Evolutionary conservation across 495 filamentous ascomycete species (phyloP), one percentile per base, ranked within the genome.

Genomic region (Penicillium samsonianum): DNA sequence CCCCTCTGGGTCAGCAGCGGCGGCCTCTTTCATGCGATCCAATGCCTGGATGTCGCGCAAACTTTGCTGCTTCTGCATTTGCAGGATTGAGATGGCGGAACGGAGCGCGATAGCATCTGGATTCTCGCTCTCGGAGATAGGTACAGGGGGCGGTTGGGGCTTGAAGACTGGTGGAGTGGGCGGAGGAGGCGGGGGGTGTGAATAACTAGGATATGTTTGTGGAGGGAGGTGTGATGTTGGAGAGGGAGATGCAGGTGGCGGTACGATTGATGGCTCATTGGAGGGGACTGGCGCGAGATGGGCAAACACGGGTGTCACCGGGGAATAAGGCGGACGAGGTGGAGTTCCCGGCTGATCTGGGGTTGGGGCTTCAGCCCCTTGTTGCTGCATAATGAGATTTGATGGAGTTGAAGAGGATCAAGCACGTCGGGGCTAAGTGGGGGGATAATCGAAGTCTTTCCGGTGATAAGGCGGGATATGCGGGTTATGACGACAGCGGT

Each of bases 61-160:
- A 16, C 87, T 86, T 68, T 89, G 89, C 59, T 86, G 81, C 45
- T 87, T 87, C 73, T 96, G 92, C 43, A 94, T 73, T 74, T 93
- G 90, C 31, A 96, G 76, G 44, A 95, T 86, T 4, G 87, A 84
- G 61, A 96, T 89, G 4, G 91, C 87, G 20, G 87, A 86, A 37
- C 86, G 83, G 26, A 96, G 78, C 4, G 92, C 92, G 22, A 95
- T 86, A 2, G 86, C 90, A 75, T 96, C 92, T 5, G 90, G 84
- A 63, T 95, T 95, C 47, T 83, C 78, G 60, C 85, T 86, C 68
- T 91, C 87, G 53, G 84, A 82, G 63, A 96, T 85, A 11, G 90
- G 87, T 12, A 83, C 77, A 1, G 87, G 75, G 0, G 78, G 71
- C 0, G 89, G 88, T 49, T 76, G 69, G 0, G 74, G 65, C 25